Percentiles rank a stretch among this genome's conserved stretches.
Evolutionary conservation across 2,329 filamentous ascomycete genomes (phyloP).

Genomic region (Beauveria pseudobassiana): DNA sequence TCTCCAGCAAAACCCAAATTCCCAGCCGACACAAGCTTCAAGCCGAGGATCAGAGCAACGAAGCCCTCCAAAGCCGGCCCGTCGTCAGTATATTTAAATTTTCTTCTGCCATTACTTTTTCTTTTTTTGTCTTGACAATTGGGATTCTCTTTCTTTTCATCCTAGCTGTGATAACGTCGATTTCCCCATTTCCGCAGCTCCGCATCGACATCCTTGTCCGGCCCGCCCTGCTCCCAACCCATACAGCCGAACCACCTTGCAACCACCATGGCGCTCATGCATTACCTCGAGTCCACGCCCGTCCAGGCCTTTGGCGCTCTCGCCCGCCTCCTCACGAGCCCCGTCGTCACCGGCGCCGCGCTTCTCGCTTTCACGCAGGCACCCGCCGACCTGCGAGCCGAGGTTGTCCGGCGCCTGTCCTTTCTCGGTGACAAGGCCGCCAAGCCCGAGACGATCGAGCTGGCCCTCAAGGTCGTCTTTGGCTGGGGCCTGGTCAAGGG

Average conservation of each 20-base stretch:
- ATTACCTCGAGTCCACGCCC: constrained; percentile 14
- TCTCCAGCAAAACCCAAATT: not conserved
- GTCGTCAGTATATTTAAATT: not conserved
- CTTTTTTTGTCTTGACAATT: not conserved
- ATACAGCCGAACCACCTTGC: not conserved
- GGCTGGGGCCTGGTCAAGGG: constrained; percentile 8
- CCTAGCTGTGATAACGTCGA: not conserved
- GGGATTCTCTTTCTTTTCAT: not conserved
- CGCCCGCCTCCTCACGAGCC: constrained; percentile 11
- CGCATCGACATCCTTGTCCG: too few relatives aligned
- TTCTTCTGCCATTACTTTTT: not conserved
- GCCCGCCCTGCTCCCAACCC: not conserved
- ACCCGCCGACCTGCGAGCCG: constrained; percentile 7
- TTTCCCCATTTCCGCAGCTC: not conserved
- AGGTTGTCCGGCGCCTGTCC: constrained; percentile 8
- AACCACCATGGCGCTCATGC: not conserved
- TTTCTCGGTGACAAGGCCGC: constrained; percentile 3
- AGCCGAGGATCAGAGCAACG: constrained; percentile 1
- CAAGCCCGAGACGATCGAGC: constrained; percentile 2
- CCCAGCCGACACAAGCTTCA: not conserved
- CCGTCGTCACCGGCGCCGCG: constrained; percentile 14
- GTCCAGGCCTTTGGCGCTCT: constrained; percentile 9
- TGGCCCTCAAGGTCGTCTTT: constrained; percentile 7
- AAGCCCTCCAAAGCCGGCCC: constrained; percentile 1
- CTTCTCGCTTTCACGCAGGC: constrained; percentile 12